phyloP scores from a whole-genome alignment of 257 asterid genomes.

The Buddleja alternifolia region DNA sequence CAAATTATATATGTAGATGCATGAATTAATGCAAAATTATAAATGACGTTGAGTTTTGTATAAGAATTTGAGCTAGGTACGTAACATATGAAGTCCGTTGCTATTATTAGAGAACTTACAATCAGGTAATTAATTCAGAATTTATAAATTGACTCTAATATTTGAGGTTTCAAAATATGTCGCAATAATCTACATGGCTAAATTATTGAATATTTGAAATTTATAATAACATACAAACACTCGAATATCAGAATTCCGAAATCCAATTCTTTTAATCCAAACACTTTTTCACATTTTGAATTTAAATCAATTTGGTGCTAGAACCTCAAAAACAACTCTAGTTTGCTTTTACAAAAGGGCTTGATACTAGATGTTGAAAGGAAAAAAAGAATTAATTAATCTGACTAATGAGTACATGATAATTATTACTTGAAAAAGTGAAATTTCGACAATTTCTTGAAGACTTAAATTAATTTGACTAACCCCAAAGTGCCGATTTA shows the following conservation, averaged over 20 bases:
- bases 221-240: no score
- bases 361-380: background rate
- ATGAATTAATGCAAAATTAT: background rate
- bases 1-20: background rate
- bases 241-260: background rate
- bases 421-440: slow-evolving; percentile 2
- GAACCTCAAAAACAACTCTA: background rate
- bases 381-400: background rate
- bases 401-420: background rate
- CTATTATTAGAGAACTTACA: no score
- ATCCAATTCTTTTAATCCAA: no score
- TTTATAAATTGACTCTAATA: no score
- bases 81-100: no score
- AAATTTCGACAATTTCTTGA: background rate
- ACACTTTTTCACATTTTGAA: background rate
- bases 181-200: no score
- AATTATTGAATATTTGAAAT: no score
- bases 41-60: no score
- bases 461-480: background rate
- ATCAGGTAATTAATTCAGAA: no score
- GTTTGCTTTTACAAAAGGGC: background rate
- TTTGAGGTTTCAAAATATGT: no score
- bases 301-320: no score
- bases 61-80: no score
- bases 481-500: background rate